Conservation (phyloP, 164 flowering plant genomes). For the Brasenia schreberi region DNA sequence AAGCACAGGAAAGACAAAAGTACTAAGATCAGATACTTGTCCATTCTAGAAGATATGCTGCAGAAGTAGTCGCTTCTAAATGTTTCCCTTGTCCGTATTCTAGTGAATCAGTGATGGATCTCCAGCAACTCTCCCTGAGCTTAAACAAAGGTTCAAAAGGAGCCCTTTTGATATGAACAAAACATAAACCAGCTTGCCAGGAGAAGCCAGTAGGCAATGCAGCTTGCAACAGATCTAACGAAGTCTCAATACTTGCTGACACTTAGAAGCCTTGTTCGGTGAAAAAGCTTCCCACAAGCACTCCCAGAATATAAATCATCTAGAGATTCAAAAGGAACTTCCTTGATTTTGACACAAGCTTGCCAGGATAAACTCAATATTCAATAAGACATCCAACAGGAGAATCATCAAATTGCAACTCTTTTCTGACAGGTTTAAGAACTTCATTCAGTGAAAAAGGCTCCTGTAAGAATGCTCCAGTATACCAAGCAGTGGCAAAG, state of each 20-base stretch:
- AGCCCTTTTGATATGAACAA: constrained; percentile 9
- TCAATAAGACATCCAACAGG: constrained; percentile 11
- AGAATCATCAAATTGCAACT: constrained; percentile 7
- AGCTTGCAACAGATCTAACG: too few species aligned
- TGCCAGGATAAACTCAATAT: constrained; percentile 25
- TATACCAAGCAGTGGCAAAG: constrained; percentile 5
- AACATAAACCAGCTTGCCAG: constrained; percentile 15
- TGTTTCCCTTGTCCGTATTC: constrained; percentile 26
- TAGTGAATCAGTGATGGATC: constrained; percentile 6
- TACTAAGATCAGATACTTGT: constrained; percentile 38
- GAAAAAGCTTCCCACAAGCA: constrained; percentile 2
- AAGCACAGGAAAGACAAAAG: neutral
- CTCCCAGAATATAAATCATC: neutral
- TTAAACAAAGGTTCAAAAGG: neutral
- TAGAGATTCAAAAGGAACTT: constrained; percentile 3
- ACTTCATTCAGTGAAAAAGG: constrained; percentile 28
- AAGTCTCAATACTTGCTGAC: too few species aligned
- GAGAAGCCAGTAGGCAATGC: constrained; percentile 19
- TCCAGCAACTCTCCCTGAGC: neutral
- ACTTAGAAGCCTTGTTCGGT: too few species aligned
- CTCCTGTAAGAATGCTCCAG: constrained; percentile 9
- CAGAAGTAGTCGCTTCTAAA: constrained; percentile 11
- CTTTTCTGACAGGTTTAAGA: constrained; percentile 23
- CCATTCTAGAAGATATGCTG: constrained; percentile 34
- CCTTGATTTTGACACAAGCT: constrained; percentile 10